Base-by-base conservation (phyloP, 78 protist genomes). In the Paratrimastix pyriformis region DNA sequence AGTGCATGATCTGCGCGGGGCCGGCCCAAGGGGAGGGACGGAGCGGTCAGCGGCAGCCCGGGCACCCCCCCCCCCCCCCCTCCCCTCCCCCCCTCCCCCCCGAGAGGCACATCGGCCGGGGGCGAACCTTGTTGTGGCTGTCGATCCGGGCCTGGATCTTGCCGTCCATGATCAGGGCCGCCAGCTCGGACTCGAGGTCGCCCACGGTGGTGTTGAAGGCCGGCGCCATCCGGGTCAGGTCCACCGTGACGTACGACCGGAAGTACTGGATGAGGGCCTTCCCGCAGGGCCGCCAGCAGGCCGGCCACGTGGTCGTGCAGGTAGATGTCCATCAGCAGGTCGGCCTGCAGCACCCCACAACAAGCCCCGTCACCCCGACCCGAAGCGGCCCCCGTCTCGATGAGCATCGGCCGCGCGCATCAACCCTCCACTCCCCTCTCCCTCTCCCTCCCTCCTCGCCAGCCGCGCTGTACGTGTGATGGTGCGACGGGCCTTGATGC, bases 131-230 rank as follows among this genome's bases (percentile, higher is more conserved):
- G 65, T 82, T 79, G 74, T 88, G 92, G 38, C 77, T 40, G 81
- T 91, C 95, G 74, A 91, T 91, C 66, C 93, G 75, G 15, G 95
- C 93, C 32, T 69, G 26, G 75, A 91, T 84, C 0, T 42, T 45
- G 11, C 73, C 86, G 0, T 86, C 87, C 60, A 60, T 69, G 65
- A 91, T 91, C 6, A 91, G 81, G 39, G 73, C 52, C 13, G 85
- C 75, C 35, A 91, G 78, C 72, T 89, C 88, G 55, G 40, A 71
- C 59, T 83, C 86, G 32, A 88, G 72, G 4, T 38, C 33, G 32
- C 15, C 21, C 46, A 71, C 46, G 26, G 35, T 35, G 37, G 65
- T 13, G 65, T 37, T 37, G 65, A 54, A 52, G 52, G 64, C 76
- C 46, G 32, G 40, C 0, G 94, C 92, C 94, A 90, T 90, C 7